Base-by-base conservation (phyloP, 108 stramenopile genomes). In the Nannochloropsis granulata region DNA sequence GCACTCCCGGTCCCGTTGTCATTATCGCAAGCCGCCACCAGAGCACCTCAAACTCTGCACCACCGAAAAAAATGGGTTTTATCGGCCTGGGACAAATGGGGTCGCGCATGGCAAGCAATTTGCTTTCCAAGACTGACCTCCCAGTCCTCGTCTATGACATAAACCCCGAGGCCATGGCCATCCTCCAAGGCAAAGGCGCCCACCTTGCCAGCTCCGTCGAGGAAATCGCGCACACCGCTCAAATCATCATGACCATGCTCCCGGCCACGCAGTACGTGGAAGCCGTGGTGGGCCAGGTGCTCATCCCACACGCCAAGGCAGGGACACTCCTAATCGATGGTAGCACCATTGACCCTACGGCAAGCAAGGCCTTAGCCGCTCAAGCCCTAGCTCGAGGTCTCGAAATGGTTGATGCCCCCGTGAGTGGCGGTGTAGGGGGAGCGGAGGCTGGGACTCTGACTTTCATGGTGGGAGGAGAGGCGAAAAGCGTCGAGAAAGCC, bases 401-500 rank as follows among this genome's bases (percentile, higher is more conserved):
- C 8, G 96, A 96, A 13, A 25, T 80, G 24, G 79, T 25, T 13
- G 25, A 25, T 90, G 95, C 96, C 1, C 96, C 96, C 23, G 96
- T 96, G 13, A 93, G 92, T 13, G 95, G 94, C 13, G 94, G 95
- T 21, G 92, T 94, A 26, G 90, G 91, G 23, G 96, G 96, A 13
- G 96, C 96, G 0, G 89, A 90, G 43, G 91, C 92, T 45, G 95
- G 92, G 8, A 95, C 93, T 12, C 92, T 96, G 11, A 95, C 96
- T 9, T 96, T 96, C 84, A 95, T 96, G 95, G 93, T 94, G 23
- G 96, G 96, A 45, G 92, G 92, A 80, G 81, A 86, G 12, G 83
- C 85, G 12, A 83, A 84, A 9, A 83, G 88, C 25, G 85, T 93
- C 44, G 83, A 89, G 23, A 71, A 43, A 2, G 85, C 92, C 23